Base-by-base conservation (phyloP, 192 early-diverging fungal genomes). In the Rhizophagus clarus region DNA sequence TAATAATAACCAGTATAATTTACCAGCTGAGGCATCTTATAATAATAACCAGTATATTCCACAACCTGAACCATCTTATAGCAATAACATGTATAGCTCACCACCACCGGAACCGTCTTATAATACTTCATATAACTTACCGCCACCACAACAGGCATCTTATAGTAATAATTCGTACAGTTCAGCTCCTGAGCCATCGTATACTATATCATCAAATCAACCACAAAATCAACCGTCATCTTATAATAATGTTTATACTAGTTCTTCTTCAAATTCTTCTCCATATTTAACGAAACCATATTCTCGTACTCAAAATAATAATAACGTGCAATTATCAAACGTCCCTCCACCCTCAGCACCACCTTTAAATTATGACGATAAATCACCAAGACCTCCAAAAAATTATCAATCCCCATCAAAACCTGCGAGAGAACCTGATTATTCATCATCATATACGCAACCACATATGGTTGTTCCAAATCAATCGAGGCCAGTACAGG, bases 171-270 rank as follows among this genome's bases (percentile, higher is more conserved):
- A 56, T 56, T 56, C 51, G 49, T 51, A 51, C 17, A 51, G 2
- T 51, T 17, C 49, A 20, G 47, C 14, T 14, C 47, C 47, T 49
- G 47, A 49, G 7, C 12, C 14, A 47, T 47, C 49, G 15, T 56
- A 56, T 56, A 56, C 4, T 56, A 20, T 14, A 56, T 6, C 20
- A 56, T 56, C 15, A 4, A 56, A 17, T 22, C 6, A 6, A 56
- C 20, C 51, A 22, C 51, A 3, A 20, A 56, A 22, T 56, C 51
- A 17, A 56, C 20, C 51, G 7, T 20, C 3, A 22, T 7, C 51
- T 22, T 56, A 56, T 56, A 56, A 56, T 56, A 56, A 56, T 69
- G 7, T 69, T 69, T 28, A 69, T 69, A 32, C 34, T 68, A 15
- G 17, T 12, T 26, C 67, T 31, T 34, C 34, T 69, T n/a, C 28